Evolutionary conservation across 139 green algal genomes (phyloP).

Genomic region (Haematococcus lacustris): DNA sequence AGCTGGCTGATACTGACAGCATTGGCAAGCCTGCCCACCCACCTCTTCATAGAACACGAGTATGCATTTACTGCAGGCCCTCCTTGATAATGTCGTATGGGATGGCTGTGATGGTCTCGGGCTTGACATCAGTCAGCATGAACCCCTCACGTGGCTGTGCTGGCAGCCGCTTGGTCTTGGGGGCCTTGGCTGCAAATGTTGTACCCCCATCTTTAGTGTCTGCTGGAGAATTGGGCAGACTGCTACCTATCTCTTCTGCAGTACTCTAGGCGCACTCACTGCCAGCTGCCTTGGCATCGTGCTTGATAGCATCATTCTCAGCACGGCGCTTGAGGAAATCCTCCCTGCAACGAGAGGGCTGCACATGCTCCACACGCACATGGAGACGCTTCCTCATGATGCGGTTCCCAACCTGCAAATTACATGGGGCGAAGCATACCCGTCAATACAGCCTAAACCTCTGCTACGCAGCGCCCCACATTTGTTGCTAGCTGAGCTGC

Average conservation of each 20-base stretch:
- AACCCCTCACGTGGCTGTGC: slow-evolving; percentile 73
- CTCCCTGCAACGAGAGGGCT: slow-evolving; percentile 87
- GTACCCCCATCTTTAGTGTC: too few species aligned
- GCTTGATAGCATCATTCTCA: slow-evolving; percentile 78
- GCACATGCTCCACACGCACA: slow-evolving; percentile 94
- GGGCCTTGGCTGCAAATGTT: too few species aligned
- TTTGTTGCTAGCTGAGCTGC: too few species aligned
- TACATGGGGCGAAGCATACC: background rate
- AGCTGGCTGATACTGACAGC: too few species aligned
- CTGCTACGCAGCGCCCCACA: too few species aligned
- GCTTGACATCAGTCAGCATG: slow-evolving; percentile 62
- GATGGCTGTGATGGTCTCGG: slow-evolving; percentile 92
- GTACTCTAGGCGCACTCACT: slow-evolving; percentile 41
- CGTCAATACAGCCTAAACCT: too few species aligned
- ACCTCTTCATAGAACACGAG: too few species aligned
- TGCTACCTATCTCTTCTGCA: too few species aligned
- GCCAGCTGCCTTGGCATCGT: slow-evolving; percentile 65
- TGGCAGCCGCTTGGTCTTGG: slow-evolving; percentile 65
- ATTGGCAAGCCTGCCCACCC: too few species aligned
- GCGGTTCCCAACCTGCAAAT: slow-evolving; percentile 55
- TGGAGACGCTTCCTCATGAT: slow-evolving; percentile 96
- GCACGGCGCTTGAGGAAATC: slow-evolving; percentile 83
- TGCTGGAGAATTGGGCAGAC: too few species aligned
- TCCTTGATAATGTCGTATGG: slow-evolving; percentile 97
- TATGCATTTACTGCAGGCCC: slow-evolving; percentile 33